These are phyloP conservation scores for Melanomma pulvis-pyrius DNA, from an alignment of 495 filamentous ascomycete genomes.

Conservation along the genomic window DNA sequence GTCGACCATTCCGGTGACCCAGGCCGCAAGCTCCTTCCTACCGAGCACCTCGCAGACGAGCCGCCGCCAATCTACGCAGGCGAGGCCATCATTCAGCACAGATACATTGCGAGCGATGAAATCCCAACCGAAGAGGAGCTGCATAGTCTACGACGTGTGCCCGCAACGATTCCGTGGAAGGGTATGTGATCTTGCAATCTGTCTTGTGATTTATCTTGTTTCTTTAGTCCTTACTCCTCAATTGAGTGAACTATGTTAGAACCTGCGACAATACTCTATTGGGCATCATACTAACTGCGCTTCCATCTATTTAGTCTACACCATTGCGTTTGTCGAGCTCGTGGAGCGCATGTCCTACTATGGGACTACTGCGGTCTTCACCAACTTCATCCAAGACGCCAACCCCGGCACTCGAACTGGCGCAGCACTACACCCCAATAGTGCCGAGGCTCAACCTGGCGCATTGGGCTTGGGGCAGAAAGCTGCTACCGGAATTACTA, in stretches of 20 bases:
- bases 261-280: background rate
- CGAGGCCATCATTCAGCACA: background rate
- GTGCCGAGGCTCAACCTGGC: slow-evolving; percentile 58
- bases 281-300: background rate
- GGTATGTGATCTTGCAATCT: background rate
- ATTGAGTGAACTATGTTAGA: background rate
- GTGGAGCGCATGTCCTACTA: slow-evolving; percentile 81
- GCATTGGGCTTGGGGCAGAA: slow-evolving; percentile 69
- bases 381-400: slow-evolving; percentile 70
- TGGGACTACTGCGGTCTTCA: slow-evolving; percentile 60
- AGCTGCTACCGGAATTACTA: slow-evolving; percentile 64
- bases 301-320: slow-evolving; percentile 51
- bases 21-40: background rate
- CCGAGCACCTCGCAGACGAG: background rate
- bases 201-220: background rate
- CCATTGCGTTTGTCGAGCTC: slow-evolving; percentile 74
- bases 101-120: background rate
- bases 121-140: slow-evolving; percentile 64
- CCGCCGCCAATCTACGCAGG: background rate
- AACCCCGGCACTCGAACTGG: slow-evolving; percentile 68
- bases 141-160: slow-evolving; percentile 62
- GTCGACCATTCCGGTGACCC: slow-evolving; percentile 7
- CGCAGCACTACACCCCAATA: slow-evolving; percentile 41
- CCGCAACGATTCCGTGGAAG: slow-evolving; percentile 64
- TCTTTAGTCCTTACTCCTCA: background rate